Percentiles rank a stretch among this genome's conserved stretches.
phyloP scores from a whole-genome alignment of 2,329 filamentous ascomycete genomes.

The Fonsecaea pedrosoi region DNA sequence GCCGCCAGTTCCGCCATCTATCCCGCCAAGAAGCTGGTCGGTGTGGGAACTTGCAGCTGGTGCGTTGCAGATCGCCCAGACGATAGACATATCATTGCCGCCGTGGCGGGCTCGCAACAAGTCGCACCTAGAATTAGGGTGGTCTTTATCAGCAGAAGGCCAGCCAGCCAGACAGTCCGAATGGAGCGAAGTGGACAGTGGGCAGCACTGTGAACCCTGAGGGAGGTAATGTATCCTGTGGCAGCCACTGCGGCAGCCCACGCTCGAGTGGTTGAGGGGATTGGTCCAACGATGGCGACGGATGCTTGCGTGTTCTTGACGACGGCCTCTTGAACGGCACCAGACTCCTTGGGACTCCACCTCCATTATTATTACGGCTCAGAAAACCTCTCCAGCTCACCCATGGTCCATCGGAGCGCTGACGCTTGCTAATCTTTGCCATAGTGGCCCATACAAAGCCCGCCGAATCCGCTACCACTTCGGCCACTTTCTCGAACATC shows the following conservation, averaged over 20 bases:
- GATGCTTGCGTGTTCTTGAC: conserved; percentile 29
- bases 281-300: conserved; percentile 32
- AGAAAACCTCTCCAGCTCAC: conserved; percentile 22
- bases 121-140: conserved; percentile 1
- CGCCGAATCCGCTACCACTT: conserved; percentile 24
- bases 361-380: conserved; percentile 24
- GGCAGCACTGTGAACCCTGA: conserved; percentile 15
- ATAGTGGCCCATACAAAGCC: conserved; percentile 28
- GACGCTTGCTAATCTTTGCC: conserved; percentile 35
- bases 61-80: not conserved
- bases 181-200: conserved; percentile 5
- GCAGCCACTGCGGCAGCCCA: conserved; percentile 35
- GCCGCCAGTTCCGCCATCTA: conserved; percentile 14
- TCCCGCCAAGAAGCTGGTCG: conserved; percentile 20
- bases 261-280: conserved; percentile 26
- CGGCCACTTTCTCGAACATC: conserved; percentile 24
- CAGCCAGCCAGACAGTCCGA: not conserved
- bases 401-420: conserved; percentile 23
- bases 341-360: conserved; percentile 20
- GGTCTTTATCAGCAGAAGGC: not conserved
- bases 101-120: conserved; percentile 15
- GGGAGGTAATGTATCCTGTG: conserved; percentile 22
- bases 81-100: conserved; percentile 20
- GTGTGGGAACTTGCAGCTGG: conserved; percentile 9
- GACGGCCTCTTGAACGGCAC: conserved; percentile 32